Evolutionary conservation across 1,139 yeast species (phyloP).

Genomic region (Blastobotrys ciferrii): DNA sequence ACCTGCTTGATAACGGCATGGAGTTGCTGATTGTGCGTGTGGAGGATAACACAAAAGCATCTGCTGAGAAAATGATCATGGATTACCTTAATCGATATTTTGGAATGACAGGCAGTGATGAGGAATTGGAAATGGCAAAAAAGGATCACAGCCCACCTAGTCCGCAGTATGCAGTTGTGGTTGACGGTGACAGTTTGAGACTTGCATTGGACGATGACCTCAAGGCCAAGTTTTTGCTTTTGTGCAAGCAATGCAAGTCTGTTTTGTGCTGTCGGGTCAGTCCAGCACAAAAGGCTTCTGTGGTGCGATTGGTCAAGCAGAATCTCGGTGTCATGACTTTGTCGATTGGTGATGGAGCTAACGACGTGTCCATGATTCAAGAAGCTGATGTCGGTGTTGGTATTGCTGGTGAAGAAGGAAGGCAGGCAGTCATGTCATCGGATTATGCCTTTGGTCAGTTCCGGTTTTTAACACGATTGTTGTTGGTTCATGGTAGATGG

Average conservation of each 20-base stretch:
- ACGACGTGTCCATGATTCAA: constrained; percentile 98
- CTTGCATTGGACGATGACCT: constrained; percentile 54
- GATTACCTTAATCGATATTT: constrained; percentile 62
- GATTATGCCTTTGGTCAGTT: constrained; percentile 97
- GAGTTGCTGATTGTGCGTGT: constrained; percentile 67
- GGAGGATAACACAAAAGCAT: constrained; percentile 33
- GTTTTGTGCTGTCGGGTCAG: constrained; percentile 98
- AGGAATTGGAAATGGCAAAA: constrained; percentile 58
- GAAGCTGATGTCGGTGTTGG: constrained; percentile 99
- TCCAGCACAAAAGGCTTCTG: constrained; percentile 95
- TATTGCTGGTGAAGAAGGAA: constrained; percentile 96
- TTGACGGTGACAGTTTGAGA: constrained; percentile 89
- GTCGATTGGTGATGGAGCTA: constrained; percentile 97
- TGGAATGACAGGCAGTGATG: constrained; percentile 56
- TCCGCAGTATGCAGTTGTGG: constrained; percentile 74
- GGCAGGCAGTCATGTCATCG: constrained; percentile 98
- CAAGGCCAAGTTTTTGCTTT: constrained; percentile 66
- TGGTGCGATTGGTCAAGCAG: constrained; percentile 81
- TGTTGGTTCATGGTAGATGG: constrained; percentile 96
- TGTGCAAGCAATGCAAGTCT: constrained; percentile 91
- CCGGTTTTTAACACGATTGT: constrained; percentile 70
- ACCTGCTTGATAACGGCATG: constrained; percentile 80
- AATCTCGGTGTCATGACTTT: constrained; percentile 82
- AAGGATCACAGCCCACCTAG: constrained; percentile 75
- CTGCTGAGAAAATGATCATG: constrained; percentile 54